These are phyloP conservation scores for Nicotiana attenuata DNA, from an alignment of 257 asterid species.

Conservation along the genomic window DNA sequence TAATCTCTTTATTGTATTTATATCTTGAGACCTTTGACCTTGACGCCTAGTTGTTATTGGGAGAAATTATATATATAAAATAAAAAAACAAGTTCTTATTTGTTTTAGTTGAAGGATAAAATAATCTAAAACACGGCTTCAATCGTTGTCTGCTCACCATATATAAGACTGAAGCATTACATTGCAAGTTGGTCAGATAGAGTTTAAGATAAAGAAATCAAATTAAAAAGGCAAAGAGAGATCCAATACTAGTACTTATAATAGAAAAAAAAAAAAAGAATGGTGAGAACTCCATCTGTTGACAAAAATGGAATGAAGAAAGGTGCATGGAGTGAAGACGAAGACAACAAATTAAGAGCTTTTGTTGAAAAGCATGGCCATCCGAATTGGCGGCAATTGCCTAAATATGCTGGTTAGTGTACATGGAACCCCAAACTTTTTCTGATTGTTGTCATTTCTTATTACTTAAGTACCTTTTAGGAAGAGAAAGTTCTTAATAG, in stretches of 20 bases:
- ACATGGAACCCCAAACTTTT: neutral
- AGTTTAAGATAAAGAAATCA: neutral
- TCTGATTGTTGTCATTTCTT: neutral
- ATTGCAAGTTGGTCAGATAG: neutral
- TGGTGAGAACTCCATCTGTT: conserved; percentile 29
- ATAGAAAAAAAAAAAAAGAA: conserved; percentile 16
- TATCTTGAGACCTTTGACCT: neutral
- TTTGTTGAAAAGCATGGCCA: conserved; percentile 25
- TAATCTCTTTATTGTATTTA: neutral
- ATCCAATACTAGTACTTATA: too few species aligned
- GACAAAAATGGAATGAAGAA: conserved; percentile 36
- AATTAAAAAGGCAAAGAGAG: neutral
- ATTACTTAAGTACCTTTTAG: too few species aligned
- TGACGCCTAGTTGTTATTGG: neutral
- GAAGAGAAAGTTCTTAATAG: neutral
- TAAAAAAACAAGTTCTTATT: neutral
- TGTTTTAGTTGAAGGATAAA: neutral
- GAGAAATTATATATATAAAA: neutral
- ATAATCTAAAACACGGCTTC: neutral
- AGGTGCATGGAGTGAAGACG: conserved; percentile 46
- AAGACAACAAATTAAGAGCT: conserved; percentile 32
- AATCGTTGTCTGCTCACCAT: neutral
- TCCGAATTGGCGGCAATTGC: conserved; percentile 34
- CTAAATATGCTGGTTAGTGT: conserved; percentile 13
- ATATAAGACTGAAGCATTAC: neutral